phyloP scores from a whole-genome alignment of 768 basidiomycete species.

The Lactarius sanguifluus region DNA sequence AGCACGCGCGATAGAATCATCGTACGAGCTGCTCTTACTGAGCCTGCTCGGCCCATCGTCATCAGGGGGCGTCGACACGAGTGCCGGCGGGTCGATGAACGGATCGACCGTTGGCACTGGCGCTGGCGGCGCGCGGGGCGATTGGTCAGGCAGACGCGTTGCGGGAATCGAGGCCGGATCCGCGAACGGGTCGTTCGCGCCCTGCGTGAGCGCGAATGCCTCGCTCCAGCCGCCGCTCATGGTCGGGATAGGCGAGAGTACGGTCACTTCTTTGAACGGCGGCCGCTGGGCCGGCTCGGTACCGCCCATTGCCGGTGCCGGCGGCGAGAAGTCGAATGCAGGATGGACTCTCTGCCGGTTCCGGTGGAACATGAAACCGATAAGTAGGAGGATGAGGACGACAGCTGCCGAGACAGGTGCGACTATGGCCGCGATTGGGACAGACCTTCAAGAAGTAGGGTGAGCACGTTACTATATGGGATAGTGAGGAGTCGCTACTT shows the following conservation, averaged over 20 bases:
- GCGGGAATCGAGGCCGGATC: neutral
- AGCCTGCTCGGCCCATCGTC: slow-evolving; percentile 4
- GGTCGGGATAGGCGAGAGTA: neutral
- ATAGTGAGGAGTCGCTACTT: neutral
- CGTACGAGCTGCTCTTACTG: slow-evolving; percentile 11
- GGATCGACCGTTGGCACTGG: neutral
- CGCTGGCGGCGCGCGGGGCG: neutral
- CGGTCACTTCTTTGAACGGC: neutral
- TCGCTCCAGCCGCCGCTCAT: neutral
- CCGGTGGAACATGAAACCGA: neutral
- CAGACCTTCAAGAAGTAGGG: neutral
- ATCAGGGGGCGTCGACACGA: neutral
- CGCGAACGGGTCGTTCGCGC: slow-evolving; percentile 6
- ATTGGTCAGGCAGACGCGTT: no score
- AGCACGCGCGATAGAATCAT: neutral
- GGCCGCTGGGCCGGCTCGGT: neutral
- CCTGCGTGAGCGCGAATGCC: neutral
- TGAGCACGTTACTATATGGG: neutral
- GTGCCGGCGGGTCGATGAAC: slow-evolving; percentile 8
- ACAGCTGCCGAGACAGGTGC: neutral
- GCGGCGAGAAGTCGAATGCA: neutral
- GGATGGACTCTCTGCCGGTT: neutral
- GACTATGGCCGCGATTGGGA: slow-evolving; percentile 17
- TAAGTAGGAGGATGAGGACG: neutral
- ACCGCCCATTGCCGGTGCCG: neutral